These are phyloP conservation scores for Cercospora berteroae DNA, from an alignment of 2,329 filamentous ascomycete genomes.

Conservation along the genomic window DNA sequence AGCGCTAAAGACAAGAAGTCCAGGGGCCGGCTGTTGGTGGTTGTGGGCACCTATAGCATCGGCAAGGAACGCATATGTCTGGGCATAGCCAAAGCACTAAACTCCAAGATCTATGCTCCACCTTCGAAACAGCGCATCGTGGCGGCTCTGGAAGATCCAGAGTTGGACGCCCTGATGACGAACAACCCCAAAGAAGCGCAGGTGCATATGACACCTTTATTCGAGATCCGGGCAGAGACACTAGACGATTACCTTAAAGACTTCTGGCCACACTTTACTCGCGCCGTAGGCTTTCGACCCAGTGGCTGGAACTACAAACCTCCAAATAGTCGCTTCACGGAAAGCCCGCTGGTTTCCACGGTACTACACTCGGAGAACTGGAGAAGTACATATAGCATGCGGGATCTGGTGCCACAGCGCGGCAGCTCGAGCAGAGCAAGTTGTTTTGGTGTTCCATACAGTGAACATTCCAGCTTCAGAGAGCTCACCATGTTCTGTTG, in stretches of 20 bases:
- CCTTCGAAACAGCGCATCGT: slow-evolving; percentile 81
- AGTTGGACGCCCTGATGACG: slow-evolving; percentile 75
- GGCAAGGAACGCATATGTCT: slow-evolving; percentile 96
- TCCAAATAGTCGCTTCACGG: slow-evolving; percentile 59
- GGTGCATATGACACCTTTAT: slow-evolving; percentile 95
- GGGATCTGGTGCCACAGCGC: slow-evolving; percentile 74
- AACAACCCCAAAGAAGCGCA: slow-evolving; percentile 78
- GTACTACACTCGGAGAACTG: slow-evolving; percentile 69
- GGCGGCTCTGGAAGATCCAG: slow-evolving; percentile 78
- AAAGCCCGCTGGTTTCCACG: slow-evolving; percentile 62
- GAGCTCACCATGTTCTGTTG: slow-evolving; percentile 94
- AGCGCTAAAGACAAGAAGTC: slow-evolving; percentile 37
- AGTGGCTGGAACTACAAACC: slow-evolving; percentile 93
- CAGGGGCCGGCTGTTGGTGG: slow-evolving; percentile 73
- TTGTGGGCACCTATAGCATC: slow-evolving; percentile 96
- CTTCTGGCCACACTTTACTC: slow-evolving; percentile 77
- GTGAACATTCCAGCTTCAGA: slow-evolving; percentile 90
- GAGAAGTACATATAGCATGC: slow-evolving; percentile 69
- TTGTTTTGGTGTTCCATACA: slow-evolving; percentile 93
- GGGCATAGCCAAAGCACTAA: slow-evolving; percentile 81
- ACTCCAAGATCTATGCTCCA: slow-evolving; percentile 85
- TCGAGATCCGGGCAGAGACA: slow-evolving; percentile 89
- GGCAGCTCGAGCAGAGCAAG: slow-evolving; percentile 79
- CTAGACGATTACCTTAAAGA: slow-evolving; percentile 82
- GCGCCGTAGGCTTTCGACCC: slow-evolving; percentile 86